These are phyloP conservation scores for Ophiostoma ulmi DNA, from an alignment of 2,329 filamentous ascomycete genomes.

Conservation along the genomic window DNA sequence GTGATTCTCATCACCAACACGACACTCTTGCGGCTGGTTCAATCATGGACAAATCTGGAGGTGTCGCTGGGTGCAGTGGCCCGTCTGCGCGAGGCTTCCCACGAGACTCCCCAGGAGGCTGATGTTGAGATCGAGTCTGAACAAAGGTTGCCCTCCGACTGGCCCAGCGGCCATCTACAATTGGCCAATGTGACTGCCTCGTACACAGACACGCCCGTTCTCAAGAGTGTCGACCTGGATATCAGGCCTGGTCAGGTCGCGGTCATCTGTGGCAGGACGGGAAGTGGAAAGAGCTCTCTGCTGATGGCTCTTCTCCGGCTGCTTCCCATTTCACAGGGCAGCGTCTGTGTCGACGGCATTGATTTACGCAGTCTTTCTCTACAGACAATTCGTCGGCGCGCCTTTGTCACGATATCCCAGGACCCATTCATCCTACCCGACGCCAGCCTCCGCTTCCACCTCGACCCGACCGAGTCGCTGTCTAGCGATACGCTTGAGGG, in stretches of 20 bases:
- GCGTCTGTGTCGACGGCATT: background rate
- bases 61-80: constrained; percentile 36
- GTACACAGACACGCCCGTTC: too few relatives aligned
- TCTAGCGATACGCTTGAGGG: background rate
- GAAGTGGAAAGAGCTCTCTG: background rate
- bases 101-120: constrained; percentile 30
- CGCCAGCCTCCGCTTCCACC: too few relatives aligned
- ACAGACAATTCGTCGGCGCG: background rate
- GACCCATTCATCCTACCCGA: too few relatives aligned
- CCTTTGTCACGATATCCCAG: too few relatives aligned
- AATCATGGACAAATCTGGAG: constrained; percentile 36
- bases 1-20: constrained; percentile 36
- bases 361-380: background rate
- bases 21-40: constrained; percentile 35
- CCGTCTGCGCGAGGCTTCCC: constrained; percentile 28
- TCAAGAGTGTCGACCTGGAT: too few relatives aligned
- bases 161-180: constrained; percentile 29
- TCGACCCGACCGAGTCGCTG: background rate
- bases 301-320: background rate
- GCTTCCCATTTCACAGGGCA: background rate
- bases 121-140: too few relatives aligned
- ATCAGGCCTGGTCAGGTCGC: background rate
- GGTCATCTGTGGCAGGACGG: background rate
- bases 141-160: constrained; percentile 21
- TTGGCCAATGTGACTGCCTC: too few relatives aligned